Evolutionary conservation across 352 stramenopile genomes (phyloP), one percentile per base, ranked within the genome.

Genomic region (Phytophthora kernoviae): DNA sequence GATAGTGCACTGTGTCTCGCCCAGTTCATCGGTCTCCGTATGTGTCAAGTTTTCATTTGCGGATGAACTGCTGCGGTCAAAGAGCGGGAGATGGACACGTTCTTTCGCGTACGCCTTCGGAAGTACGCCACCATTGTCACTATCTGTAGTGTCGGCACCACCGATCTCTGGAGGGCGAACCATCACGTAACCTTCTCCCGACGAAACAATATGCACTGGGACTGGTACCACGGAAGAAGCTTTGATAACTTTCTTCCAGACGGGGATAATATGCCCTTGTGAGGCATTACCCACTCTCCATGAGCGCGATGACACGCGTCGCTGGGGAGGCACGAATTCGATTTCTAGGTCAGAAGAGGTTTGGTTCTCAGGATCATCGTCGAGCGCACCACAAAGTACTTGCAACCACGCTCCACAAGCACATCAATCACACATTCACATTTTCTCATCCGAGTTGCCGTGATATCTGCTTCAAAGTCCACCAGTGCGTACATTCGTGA

Each of bases 361-460:
- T 53, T 92, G 89, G 64, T 96, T 96, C 33, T 94, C 11, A 96
- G 30, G 41, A 92, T 59, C 50, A 92, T 56, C 9, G 84, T 91
- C 5, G 85, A 94, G 1, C 87, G 84, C 15, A 96, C 83, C 17
- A 94, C 82, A 50, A 96, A 92, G 54, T 90, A 85, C 57, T 96
- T 96, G 67, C 83, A 92, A n/a, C 87, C 87, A 37, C 80, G 81
- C 50, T 96, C 82, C 7, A 96, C 78, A 11, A 92, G 54, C 4
- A 96, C 85, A 44, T 94, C 87, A 52, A 96, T 91, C 27, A 93
- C 78, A 45, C 86, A 94, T 59, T 96, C 87, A 32, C 85, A 94
- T 46, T 91, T 91, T 34, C 78, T 75, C 62, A 88, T 81, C 34
- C 65, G 64, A 5, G 64, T 67, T 2, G 70, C 68, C 4, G 67